Percentiles rank a stretch among this genome's conserved stretches.
phyloP scores from a whole-genome alignment of 202 grass and related monocot genomes.

The Saccharum hybrid region DNA sequence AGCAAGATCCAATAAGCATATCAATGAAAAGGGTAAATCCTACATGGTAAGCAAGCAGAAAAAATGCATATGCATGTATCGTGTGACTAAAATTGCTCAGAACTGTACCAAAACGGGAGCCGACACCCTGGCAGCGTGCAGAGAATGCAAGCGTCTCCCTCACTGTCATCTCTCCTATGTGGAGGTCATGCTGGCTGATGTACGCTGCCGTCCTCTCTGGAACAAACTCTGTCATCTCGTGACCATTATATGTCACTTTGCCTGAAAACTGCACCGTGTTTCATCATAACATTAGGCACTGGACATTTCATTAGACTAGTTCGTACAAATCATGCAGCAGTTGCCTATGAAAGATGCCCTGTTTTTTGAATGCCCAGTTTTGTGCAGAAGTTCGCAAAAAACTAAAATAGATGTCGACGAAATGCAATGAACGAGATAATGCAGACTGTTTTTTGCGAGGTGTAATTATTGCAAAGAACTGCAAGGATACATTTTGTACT shows the following conservation, averaged over 20 bases:
- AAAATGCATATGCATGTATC: conserved; percentile 14
- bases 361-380: conserved; percentile 17
- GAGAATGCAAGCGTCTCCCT: conserved; percentile 92
- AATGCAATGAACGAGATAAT: too few species aligned
- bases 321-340: not conserved
- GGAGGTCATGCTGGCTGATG: conserved; percentile 92
- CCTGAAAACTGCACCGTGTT: conserved; percentile 60
- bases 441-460: too few species aligned
- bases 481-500: not conserved
- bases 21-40: conserved; percentile 18
- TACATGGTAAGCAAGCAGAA: not conserved
- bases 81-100: not conserved
- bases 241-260: conserved; percentile 86
- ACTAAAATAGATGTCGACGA: too few species aligned
- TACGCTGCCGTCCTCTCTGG: conserved; percentile 88
- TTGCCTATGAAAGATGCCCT: not conserved
- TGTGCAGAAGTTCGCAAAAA: not conserved
- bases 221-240: conserved; percentile 87
- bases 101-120: conserved; percentile 68
- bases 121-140: conserved; percentile 90
- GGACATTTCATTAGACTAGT: not conserved
- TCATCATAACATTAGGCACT: conserved; percentile 5
- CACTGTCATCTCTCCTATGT: conserved; percentile 96
- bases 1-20: conserved; percentile 26
- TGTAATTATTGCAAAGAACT: too few species aligned